These are phyloP conservation scores for Trichoderma citrinoviride DNA, from an alignment of 2,329 filamentous ascomycete species.

Conservation along the genomic window DNA sequence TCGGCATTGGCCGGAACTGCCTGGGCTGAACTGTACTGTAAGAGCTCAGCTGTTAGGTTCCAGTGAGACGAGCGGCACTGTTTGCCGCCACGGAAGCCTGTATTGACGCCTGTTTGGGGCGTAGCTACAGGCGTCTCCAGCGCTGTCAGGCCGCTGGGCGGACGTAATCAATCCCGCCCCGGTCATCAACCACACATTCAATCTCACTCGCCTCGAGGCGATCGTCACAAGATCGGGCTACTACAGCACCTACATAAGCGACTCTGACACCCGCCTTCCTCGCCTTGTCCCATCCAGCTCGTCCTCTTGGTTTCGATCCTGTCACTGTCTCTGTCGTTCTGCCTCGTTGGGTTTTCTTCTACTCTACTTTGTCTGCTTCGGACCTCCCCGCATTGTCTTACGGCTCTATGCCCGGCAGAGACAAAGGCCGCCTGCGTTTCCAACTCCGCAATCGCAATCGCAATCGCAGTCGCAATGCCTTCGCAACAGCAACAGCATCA, in stretches of 20 bases:
- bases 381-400: constrained; percentile 25
- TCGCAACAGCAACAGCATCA: constrained; percentile 23
- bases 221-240: not conserved
- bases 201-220: not conserved
- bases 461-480: constrained; percentile 10
- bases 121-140: not conserved
- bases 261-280: not conserved
- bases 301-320: not conserved
- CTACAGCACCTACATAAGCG: not conserved
- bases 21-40: constrained; percentile 3
- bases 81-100: constrained; percentile 10
- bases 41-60: not conserved
- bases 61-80: not conserved
- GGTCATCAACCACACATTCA: constrained; percentile 4
- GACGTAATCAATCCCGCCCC: not conserved
- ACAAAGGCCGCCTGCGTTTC: not conserved
- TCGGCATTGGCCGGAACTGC: constrained; percentile 10
- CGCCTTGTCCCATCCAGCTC: not conserved
- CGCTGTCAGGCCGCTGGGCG: not conserved
- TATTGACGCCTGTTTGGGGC: not conserved
- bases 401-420: constrained; percentile 25
- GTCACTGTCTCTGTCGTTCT: no score
- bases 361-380: not conserved
- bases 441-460: constrained; percentile 28
- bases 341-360: no score